phyloP scores from a whole-genome alignment of 768 basidiomycete genomes.

The Suillus subalutaceus region DNA sequence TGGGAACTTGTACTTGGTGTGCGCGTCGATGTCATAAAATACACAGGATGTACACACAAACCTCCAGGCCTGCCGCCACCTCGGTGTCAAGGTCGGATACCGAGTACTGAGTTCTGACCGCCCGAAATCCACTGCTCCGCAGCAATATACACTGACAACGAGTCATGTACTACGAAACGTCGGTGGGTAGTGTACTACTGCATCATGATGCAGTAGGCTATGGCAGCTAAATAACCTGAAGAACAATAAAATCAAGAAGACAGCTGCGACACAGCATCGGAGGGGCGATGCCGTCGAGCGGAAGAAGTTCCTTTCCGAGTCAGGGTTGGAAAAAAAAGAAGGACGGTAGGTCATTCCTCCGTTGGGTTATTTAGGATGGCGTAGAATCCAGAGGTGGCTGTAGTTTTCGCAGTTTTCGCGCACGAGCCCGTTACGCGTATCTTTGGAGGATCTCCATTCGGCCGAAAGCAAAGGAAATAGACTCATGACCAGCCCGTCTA shows the following conservation, averaged over 20 bases:
- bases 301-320: constrained; percentile 75
- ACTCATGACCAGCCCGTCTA: too few species aligned
- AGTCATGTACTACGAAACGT: background rate
- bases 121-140: background rate
- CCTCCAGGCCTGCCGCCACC: background rate
- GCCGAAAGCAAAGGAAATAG: constrained; percentile 89
- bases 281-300: constrained; percentile 77
- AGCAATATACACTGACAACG: background rate
- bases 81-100: background rate
- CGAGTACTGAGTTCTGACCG: background rate
- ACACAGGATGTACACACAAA: background rate
- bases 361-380: background rate
- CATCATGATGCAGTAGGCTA: background rate
- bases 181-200: background rate
- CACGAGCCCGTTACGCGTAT: constrained; percentile 88
- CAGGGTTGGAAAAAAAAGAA: constrained; percentile 70
- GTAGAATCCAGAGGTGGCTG: constrained; percentile 7
- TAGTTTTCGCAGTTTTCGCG: constrained; percentile 56
- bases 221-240: constrained; percentile 74
- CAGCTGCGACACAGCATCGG: constrained; percentile 63
- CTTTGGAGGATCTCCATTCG: constrained; percentile 80
- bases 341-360: constrained; percentile 49
- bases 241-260: constrained; percentile 81
- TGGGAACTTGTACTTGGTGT: background rate
- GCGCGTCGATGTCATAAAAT: background rate